phyloP scores from a whole-genome alignment of 805 yeast genomes.

The Hanseniaspora clermontiae region DNA sequence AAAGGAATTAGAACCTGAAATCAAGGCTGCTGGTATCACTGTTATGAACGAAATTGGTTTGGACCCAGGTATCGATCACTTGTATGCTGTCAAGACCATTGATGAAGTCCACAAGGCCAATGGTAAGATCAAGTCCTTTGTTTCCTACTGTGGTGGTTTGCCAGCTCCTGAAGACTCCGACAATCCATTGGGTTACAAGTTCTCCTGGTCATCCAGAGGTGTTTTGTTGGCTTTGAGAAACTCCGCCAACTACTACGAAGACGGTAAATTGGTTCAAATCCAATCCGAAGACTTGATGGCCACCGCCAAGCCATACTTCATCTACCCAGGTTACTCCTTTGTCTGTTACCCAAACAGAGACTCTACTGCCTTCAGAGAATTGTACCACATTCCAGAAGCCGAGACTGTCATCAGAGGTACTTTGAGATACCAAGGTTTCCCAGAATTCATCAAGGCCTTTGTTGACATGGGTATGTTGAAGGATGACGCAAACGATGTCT shows the following conservation, averaged over 20 bases:
- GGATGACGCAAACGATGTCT: constrained; percentile 54
- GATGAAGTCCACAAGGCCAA: constrained; percentile 86
- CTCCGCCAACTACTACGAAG: constrained; percentile 76
- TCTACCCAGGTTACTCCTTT: constrained; percentile 89
- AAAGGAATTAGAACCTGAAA: constrained; percentile 70
- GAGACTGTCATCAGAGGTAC: constrained; percentile 95
- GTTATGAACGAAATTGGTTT: constrained; percentile 98
- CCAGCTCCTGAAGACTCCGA: constrained; percentile 97
- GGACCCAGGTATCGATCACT: constrained; percentile 97
- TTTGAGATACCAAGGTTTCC: constrained; percentile 95
- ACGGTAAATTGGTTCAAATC: constrained; percentile 70
- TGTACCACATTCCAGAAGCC: constrained; percentile 92
- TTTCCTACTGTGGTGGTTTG: constrained; percentile 96
- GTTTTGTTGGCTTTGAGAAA: constrained; percentile 91
- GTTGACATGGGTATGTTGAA: constrained; percentile 88
- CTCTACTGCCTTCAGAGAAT: constrained; percentile 83
- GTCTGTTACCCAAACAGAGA: constrained; percentile 98
- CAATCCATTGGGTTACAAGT: constrained; percentile 96
- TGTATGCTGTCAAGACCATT: constrained; percentile 95
- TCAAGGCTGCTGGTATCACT: constrained; percentile 87
- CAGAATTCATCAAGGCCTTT: constrained; percentile 87
- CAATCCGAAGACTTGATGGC: constrained; percentile 88
- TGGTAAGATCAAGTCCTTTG: constrained; percentile 87
- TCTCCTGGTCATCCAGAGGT: constrained; percentile 98
- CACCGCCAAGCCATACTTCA: constrained; percentile 85